Evolutionary conservation across 1,284 basidiomycete genomes (phyloP).

Genomic region (Pseudozyma sp.): DNA sequence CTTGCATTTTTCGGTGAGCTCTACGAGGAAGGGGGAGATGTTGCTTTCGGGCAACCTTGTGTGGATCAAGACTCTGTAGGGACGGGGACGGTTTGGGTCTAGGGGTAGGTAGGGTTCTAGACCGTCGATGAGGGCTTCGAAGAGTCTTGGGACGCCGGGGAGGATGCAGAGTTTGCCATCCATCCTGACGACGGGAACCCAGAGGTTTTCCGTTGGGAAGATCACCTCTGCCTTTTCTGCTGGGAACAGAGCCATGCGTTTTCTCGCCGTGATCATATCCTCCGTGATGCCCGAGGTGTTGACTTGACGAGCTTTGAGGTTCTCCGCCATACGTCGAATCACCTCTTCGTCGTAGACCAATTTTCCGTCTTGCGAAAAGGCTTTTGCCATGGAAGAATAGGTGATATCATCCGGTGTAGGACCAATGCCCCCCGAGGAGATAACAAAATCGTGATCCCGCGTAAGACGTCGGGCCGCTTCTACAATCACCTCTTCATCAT

Average conservation of each 20-base stretch:
- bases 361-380: conserved; percentile 74
- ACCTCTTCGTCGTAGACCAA: conserved; percentile 85
- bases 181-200: conserved; percentile 88
- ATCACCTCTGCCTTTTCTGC: conserved; percentile 54
- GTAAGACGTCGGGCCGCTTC: conserved; percentile 87
- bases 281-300: conserved; percentile 75
- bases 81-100: conserved; percentile 50
- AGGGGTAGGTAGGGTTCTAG: conserved; percentile 74
- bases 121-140: conserved; percentile 72
- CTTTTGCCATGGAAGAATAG: conserved; percentile 84
- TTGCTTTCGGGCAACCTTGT: conserved; percentile 79
- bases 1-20: conserved; percentile 80
- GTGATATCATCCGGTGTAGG: conserved; percentile 75
- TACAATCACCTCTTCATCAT: conserved; percentile 87
- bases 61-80: conserved; percentile 58
- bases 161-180: conserved; percentile 86
- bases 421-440: conserved; percentile 60
- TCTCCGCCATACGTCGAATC: conserved; percentile 78
- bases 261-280: conserved; percentile 70
- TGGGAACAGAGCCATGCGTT: conserved; percentile 65
- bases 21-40: conserved; percentile 87
- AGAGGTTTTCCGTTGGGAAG: conserved; percentile 69
- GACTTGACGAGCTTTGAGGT: conserved; percentile 75
- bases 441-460: conserved; percentile 42
- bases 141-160: conserved; percentile 88